phyloP scores from a whole-genome alignment of 2,329 filamentous ascomycete genomes.

The Pestalotiopsis sp. region DNA sequence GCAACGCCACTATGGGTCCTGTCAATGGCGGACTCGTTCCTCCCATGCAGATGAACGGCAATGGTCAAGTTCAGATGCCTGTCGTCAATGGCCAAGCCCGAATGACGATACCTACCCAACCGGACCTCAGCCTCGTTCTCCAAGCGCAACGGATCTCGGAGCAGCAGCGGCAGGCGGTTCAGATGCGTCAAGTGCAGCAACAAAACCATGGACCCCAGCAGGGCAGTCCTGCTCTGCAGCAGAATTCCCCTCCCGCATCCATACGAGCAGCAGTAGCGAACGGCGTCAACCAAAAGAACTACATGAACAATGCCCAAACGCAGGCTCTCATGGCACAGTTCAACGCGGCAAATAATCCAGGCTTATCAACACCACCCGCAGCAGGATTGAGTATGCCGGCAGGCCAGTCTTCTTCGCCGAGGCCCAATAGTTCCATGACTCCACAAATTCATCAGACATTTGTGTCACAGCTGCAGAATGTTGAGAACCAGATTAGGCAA shows the following conservation, averaged over 20 bases:
- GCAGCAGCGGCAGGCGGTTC: slow-evolving; percentile 58
- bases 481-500: slow-evolving; percentile 54
- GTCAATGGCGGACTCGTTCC: slow-evolving; percentile 53
- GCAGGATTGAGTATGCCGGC: slow-evolving; percentile 49
- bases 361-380: slow-evolving; percentile 47
- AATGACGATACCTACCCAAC: slow-evolving; percentile 52
- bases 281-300: slow-evolving; percentile 54
- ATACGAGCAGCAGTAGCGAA: slow-evolving; percentile 44
- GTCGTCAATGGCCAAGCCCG: slow-evolving; percentile 60
- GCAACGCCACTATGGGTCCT: slow-evolving; percentile 51
- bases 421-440: slow-evolving; percentile 42
- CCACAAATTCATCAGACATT: slow-evolving; percentile 50
- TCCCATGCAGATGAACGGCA: slow-evolving; percentile 63
- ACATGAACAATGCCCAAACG: slow-evolving; percentile 54
- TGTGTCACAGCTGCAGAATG: slow-evolving; percentile 49
- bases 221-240: slow-evolving; percentile 30
- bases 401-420: slow-evolving; percentile 47
- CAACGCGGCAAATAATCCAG: slow-evolving; percentile 43
- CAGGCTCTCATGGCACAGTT: slow-evolving; percentile 56
- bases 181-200: slow-evolving; percentile 45
- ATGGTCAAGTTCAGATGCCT: slow-evolving; percentile 73
- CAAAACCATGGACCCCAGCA: slow-evolving; percentile 38
- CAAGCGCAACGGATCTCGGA: slow-evolving; percentile 70
- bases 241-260: slow-evolving; percentile 42
- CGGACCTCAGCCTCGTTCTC: slow-evolving; percentile 60